These are phyloP conservation scores for Santalum album DNA, from an alignment of 164 flowering plant species.

Conservation along the genomic window DNA sequence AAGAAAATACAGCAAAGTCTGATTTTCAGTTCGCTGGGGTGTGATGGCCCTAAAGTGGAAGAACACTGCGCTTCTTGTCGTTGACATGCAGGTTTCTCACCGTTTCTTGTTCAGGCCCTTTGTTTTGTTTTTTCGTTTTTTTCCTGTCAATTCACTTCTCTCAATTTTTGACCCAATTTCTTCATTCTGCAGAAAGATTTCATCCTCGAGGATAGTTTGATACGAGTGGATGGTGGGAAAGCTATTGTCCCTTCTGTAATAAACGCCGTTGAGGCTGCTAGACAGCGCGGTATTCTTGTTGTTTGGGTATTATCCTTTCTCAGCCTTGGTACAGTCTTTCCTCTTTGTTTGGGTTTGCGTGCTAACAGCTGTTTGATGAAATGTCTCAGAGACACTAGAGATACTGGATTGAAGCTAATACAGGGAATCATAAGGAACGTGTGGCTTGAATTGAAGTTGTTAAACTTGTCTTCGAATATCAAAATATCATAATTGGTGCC, in stretches of 20 bases:
- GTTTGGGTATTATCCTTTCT: slow-evolving; percentile 47
- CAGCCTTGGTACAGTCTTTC: not conserved
- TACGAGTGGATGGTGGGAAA: slow-evolving; percentile 52
- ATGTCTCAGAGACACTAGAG: no score
- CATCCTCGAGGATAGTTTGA: slow-evolving; percentile 32
- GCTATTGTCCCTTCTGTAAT: slow-evolving; percentile 68
- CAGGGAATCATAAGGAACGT: no score
- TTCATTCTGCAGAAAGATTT: slow-evolving; percentile 61
- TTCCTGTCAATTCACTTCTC: not conserved
- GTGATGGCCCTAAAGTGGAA: slow-evolving; percentile 35
- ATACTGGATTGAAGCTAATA: no score
- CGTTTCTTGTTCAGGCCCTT: not conserved
- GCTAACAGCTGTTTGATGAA: not conserved
- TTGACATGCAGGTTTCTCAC: slow-evolving; percentile 78
- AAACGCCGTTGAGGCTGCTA: slow-evolving; percentile 56
- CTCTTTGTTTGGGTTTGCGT: not conserved
- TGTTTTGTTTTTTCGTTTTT: not conserved
- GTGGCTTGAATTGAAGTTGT: no score
- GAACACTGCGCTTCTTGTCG: slow-evolving; percentile 63
- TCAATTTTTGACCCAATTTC: not conserved
- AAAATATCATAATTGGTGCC: no score
- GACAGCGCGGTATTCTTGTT: slow-evolving; percentile 53
- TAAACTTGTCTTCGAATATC: no score
- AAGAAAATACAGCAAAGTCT: no score
- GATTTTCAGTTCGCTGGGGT: no score